Base-by-base conservation (phyloP, 805 yeast species). In the Kodamaea laetipori region DNA sequence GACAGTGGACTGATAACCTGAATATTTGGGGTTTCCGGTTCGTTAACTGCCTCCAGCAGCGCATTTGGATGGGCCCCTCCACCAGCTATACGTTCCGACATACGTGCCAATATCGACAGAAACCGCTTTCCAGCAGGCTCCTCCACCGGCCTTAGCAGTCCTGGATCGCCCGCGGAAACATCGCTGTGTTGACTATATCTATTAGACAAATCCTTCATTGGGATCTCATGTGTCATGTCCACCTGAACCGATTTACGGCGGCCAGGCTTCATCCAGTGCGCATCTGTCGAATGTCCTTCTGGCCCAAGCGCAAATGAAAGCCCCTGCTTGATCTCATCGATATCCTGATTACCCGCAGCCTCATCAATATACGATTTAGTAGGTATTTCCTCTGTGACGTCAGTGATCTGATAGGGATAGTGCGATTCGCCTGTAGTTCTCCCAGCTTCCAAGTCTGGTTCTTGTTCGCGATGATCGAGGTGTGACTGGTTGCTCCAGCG, bases 51-150 rank as follows among this genome's bases (percentile, higher is more conserved):
- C 9, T 30, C 34, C 19, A 15, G 34, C 18, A 19, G 15, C 17
- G 19, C 28, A 13, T 13, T 35, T 18, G 26, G 13, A 10, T 34
- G n/a, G n/a, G n/a, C 19, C 13, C 67, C 62, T 6, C 61, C 50
- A 5, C 71, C 72, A 1, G 69, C 71, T 32, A 67, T 63, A 48
- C 72, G 61, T 31, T 65, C 66, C 0, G 69, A 63, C 4, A 67
- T 51, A 46, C 64, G 50, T 2, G 63, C 46, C 11, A 67, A 44
- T 4, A 56, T 54, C 37, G 60, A 15, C 34, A 30, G 34, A 17
- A 30, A 15, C 15, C 34, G 34, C 15, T 19, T 30, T 5, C 19
- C 8, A 4, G 5, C 19, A 7, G 19, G 15, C 17, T 6, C 18
- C 4, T 30, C 34, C 17, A 13, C 21, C 10, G 19, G 19, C 17